These are phyloP conservation scores for Debaryomyces singareniensis DNA, from an alignment of 1,139 yeast species.

Conservation along the genomic window DNA sequence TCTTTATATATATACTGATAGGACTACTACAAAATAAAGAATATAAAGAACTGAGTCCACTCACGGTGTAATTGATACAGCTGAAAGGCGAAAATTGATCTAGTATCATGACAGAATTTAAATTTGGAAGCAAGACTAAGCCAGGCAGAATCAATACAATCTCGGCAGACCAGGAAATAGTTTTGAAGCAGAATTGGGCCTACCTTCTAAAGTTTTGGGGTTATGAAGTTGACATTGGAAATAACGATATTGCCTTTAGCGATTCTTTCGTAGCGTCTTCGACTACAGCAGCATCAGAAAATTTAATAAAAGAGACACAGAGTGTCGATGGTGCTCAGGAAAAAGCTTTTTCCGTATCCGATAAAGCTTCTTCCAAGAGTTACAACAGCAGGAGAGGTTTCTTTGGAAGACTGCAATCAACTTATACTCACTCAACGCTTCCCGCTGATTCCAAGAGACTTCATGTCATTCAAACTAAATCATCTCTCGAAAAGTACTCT, in stretches of 20 bases:
- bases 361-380: conserved; percentile 15
- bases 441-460: conserved; percentile 20
- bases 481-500: conserved; percentile 22
- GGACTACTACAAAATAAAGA: too few relatives aligned
- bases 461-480: conserved; percentile 25
- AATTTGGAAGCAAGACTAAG: too few relatives aligned
- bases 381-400: conserved; percentile 16
- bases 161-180: conserved; percentile 34
- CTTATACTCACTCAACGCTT: conserved; percentile 7
- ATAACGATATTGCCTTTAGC: conserved; percentile 24
- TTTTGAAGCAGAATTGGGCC: conserved; percentile 40
- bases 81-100: too few relatives aligned
- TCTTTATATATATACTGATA: too few relatives aligned
- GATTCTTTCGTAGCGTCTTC: conserved; percentile 31
- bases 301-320: too few relatives aligned
- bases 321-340: conserved; percentile 11
- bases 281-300: conserved; percentile 6
- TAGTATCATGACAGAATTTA: too few relatives aligned
- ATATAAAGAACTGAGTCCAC: too few relatives aligned
- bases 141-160: conserved; percentile 40
- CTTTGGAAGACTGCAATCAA: conserved; percentile 10
- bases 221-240: conserved; percentile 25
- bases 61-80: too few relatives aligned
- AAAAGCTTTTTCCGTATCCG: not conserved
- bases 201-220: conserved; percentile 32